Percentiles rank a stretch among this genome's conserved stretches.
These are phyloP conservation scores for Penicillium sp. DNA, from an alignment of 2,329 filamentous ascomycete genomes.

Conservation along the genomic window DNA sequence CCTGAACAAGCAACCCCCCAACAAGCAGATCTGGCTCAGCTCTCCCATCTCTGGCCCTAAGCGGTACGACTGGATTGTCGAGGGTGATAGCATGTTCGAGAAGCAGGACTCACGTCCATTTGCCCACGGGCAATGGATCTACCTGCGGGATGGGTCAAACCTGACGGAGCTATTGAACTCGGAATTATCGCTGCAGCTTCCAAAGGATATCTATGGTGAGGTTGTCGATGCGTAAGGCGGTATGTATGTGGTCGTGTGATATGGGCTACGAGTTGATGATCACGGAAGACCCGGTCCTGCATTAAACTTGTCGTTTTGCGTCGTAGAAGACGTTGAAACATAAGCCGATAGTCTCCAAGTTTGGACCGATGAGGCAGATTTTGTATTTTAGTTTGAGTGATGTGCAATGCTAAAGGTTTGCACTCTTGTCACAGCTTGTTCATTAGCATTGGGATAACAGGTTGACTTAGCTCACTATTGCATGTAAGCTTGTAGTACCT, in stretches of 20 bases:
- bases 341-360: background rate
- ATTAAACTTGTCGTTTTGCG: background rate
- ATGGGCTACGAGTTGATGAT: background rate
- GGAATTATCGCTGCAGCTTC: conserved; percentile 72
- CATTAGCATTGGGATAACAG: background rate
- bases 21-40: conserved; percentile 96
- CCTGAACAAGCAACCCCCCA: conserved; percentile 97
- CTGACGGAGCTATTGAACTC: conserved; percentile 71
- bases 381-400: conserved; percentile 8
- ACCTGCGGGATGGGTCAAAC: conserved; percentile 77
- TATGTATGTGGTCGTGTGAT: background rate
- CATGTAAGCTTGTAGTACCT: too few species aligned
- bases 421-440: background rate
- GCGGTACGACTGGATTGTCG: conserved; percentile 85
- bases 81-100: conserved; percentile 69
- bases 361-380: background rate
- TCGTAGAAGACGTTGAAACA: too few species aligned
- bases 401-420: background rate
- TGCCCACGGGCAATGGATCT: conserved; percentile 75
- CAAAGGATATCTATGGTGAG: conserved; percentile 40
- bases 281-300: background rate
- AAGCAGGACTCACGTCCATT: conserved; percentile 69
- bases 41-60: conserved; percentile 90
- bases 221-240: conserved; percentile 20
- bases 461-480: background rate